Evolutionary conservation across 2,329 filamentous ascomycete species (phyloP), one percentile per base, ranked within the genome.

Genomic region (Fusarium coicis): DNA sequence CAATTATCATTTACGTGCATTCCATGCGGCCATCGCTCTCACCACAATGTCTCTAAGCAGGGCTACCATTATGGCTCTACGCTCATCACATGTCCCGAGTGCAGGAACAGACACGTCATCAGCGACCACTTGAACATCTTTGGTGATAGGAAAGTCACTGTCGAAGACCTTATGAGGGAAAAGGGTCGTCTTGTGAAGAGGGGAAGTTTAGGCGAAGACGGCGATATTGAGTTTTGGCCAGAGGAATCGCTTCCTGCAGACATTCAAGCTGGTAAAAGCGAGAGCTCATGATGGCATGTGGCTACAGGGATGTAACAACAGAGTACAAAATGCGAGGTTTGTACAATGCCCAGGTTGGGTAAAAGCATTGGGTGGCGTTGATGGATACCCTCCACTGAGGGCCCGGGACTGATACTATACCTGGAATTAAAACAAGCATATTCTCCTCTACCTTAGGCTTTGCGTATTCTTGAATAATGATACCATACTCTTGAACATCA

Each of bases 151-250:
- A 86, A 87, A 63, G 63, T 93, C 65, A 95, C 93, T 1, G 84
- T 96, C 36, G 93, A 97, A 81, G 92, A 96, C 70, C 83, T 98
- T 55, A 89, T 96, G 84, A 85, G 87, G 66, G 91, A 94, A 74
- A 92, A 92, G 79, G 96, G 95, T 10, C 88, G 91, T 73, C 83
- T 93, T 3, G 88, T 96, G 67, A 93, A 92, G 85, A 89, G 89
- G 68, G 93, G 93, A 23, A 89, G 88, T 34, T 79, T 95, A 37
- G 90, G 92, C 57, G 89, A 91, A 74, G 91, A 95, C 74, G 94
- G 94, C n/a, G 93, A 97, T 80, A 84, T 98, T 53, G 96, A 98
- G 81, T 96, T 98, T 76, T 97, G 95, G 92, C 92, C 93, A 36
- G 93, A 97, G 73, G 90, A 91, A 21, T 83, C 59, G 54, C 69